Conservation (phyloP, 2,329 filamentous ascomycete genomes). For the Sclerotinia borealis region DNA sequence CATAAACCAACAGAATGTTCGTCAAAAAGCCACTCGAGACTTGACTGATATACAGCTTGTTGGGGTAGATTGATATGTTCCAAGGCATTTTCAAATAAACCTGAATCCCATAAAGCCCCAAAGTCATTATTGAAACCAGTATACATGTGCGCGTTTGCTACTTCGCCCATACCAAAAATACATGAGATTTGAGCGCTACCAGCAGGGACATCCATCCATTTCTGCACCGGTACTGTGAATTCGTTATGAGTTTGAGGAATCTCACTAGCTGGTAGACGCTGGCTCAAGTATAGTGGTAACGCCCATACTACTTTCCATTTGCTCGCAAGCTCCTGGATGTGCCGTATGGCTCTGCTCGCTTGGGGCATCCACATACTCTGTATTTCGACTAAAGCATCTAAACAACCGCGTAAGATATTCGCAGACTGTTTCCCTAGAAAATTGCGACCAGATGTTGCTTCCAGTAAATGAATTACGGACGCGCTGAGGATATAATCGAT, state of each 20-base stretch:
- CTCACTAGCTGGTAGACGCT: background rate
- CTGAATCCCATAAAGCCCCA: background rate
- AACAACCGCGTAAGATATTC: background rate
- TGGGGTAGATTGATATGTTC: background rate
- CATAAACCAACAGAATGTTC: background rate
- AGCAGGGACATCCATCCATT: background rate
- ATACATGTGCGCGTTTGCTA: background rate
- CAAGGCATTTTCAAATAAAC: background rate
- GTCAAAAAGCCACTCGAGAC: conserved; percentile 2
- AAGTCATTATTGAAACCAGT: background rate
- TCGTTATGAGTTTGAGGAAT: background rate
- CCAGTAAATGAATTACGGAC: background rate
- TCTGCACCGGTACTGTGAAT: background rate
- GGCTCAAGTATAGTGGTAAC: background rate
- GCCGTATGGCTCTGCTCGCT: background rate
- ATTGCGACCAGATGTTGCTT: background rate
- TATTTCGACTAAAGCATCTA: background rate
- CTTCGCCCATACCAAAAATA: background rate
- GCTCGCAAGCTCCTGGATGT: background rate
- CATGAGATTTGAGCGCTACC: background rate
- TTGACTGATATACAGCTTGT: background rate
- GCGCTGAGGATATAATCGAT: background rate
- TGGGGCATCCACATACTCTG: background rate
- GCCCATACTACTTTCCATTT: background rate
- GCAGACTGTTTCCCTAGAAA: background rate